Evolutionary conservation across 257 asterid species (phyloP), one percentile per base, ranked within the genome.

Genomic region (Marsdenia floribunda): DNA sequence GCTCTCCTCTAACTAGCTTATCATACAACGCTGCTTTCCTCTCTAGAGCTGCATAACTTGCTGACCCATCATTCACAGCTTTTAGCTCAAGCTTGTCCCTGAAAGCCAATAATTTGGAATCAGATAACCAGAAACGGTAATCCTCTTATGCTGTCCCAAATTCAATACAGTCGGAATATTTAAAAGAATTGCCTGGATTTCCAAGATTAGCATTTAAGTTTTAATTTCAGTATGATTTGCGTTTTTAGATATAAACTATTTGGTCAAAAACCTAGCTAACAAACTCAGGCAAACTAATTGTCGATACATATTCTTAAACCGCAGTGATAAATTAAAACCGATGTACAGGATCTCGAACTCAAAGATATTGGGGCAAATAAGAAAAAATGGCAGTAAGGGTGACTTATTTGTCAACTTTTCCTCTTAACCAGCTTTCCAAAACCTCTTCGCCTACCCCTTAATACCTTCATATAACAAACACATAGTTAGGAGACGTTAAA

Each of bases 71-170:
- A 52, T 83, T 85, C 35, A 88, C 88, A 73, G 99, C 97, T 86
- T 94, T 94, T 47, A 92, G 81, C 90, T 92, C 99, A 70, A 94
- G 89, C 82, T 92, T 94, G 78, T 94, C 99, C 93, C 99, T 92
- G 81, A 71, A 77, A 75, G 71, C 46, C 66, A 53, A 79, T 26
- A 71, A 64, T 40, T 18, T 53, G 69, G 69, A 47, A 70, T 63
- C 29, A 54, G 59, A 15, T 18, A 73, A 14, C 47, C 19, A 50
- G 50, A 26, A 81, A 61, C 38, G 53, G 54, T 19, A 58, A 55
- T 19, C 69, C 64, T 54, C 42, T 38, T 38, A 38, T 60, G 42
- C 19, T 4, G 33, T 29, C 19, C 6, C 3, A 21, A 60, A 29
- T 60, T 60, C 42, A 63, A 46, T 4, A 33, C 38, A 26, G 21